A percentile compares a stretch with the other conserved stretches of the same genome.
Conservation (phyloP, 2,329 filamentous ascomycete species). For the Pseudopyricularia cyperi region DNA sequence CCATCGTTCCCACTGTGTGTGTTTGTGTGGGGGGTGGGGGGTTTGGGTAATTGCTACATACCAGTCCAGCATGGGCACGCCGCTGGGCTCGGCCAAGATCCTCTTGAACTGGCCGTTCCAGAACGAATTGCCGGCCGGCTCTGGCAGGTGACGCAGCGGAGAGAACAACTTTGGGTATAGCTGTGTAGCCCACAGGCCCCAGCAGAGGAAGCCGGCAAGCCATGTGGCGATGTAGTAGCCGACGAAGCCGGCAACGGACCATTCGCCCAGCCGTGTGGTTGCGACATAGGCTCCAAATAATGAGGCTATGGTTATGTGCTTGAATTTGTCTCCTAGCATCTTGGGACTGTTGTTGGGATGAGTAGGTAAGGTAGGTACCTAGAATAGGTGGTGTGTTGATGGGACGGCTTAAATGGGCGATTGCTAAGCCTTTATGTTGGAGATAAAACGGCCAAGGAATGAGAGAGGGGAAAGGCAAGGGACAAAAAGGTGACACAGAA, state of each 20-base stretch:
- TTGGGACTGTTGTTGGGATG: not conserved
- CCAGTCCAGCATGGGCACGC: conserved; percentile 34
- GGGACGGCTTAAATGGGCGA: no score
- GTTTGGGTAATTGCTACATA: conserved; percentile 11
- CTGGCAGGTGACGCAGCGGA: conserved; percentile 33
- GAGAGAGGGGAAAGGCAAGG: no score
- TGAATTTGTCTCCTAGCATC: not conserved
- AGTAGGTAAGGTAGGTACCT: not conserved
- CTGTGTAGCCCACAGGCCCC: conserved; percentile 26
- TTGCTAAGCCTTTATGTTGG: no score
- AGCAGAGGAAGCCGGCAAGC: conserved; percentile 20
- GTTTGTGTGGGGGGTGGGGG: not conserved
- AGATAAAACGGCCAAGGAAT: no score
- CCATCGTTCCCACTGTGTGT: no score
- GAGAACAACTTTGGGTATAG: conserved; percentile 37
- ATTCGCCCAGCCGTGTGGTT: conserved; percentile 14
- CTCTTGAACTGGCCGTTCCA: conserved; percentile 32
- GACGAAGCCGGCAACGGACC: conserved; percentile 19
- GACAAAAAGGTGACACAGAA: no score
- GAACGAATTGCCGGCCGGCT: conserved; percentile 27
- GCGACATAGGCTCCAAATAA: conserved; percentile 17
- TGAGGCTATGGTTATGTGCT: conserved; percentile 13
- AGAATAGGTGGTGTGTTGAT: no score
- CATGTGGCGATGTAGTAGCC: conserved; percentile 21
- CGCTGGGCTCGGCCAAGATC: conserved; percentile 25